phyloP scores from a whole-genome alignment of 2,329 filamentous ascomycete genomes.

The Blastomyces silverae region DNA sequence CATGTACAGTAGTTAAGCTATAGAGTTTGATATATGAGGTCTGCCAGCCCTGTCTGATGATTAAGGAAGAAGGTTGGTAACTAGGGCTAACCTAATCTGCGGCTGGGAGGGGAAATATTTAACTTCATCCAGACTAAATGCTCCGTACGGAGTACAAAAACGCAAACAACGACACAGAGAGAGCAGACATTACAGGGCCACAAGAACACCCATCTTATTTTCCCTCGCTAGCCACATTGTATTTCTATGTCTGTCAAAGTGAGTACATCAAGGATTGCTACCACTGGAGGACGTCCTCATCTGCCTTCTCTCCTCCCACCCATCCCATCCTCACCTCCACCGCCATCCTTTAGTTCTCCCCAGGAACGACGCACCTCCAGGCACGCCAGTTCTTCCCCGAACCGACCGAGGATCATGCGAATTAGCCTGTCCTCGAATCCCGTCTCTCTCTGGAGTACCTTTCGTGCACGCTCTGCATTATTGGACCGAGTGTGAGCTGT shows the following conservation, averaged over 20 bases:
- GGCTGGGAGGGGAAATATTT: background rate
- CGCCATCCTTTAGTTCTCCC: no score
- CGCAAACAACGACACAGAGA: background rate
- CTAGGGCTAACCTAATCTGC: background rate
- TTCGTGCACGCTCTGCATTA: background rate
- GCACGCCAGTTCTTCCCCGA: conserved; percentile 1
- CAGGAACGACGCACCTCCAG: background rate
- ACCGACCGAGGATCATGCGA: conserved; percentile 2
- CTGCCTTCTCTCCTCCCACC: background rate
- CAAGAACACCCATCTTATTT: background rate
- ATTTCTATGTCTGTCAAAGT: background rate
- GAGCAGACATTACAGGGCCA: no score
- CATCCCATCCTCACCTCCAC: background rate
- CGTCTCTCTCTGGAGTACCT: background rate
- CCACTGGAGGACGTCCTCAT: no score
- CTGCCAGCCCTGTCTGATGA: no score
- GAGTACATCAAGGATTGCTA: background rate
- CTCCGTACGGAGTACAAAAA: background rate
- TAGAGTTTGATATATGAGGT: no score
- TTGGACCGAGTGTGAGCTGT: conserved; percentile 12
- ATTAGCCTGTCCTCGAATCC: conserved; percentile 2
- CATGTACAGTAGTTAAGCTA: no score
- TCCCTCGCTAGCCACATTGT: background rate
- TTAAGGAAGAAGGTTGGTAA: background rate
- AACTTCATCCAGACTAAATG: no score